Base-by-base conservation (phyloP, 2,329 filamentous ascomycete species). In the Chaetomiaceae sp. region DNA sequence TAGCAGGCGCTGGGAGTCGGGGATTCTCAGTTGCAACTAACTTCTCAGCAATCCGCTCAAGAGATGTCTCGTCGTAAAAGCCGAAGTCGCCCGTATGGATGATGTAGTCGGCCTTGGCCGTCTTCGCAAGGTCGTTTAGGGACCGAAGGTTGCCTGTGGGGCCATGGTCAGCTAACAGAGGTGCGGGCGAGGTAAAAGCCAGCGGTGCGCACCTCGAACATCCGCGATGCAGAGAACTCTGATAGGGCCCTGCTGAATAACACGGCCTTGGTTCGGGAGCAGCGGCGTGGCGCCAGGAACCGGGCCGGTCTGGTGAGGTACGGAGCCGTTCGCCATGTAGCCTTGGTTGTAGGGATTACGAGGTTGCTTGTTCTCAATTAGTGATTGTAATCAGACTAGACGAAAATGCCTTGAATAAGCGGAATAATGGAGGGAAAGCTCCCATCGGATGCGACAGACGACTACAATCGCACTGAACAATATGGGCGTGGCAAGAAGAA, bases 31-130 rank as follows among this genome's bases (percentile, higher is more conserved):
- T 48, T 18, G 40, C 47, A 40, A 72, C 83, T 73, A 71, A 95
- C 88, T 98, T 98, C 69, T 98, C 93, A 33, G 93, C 93, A 72
- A 98, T 97, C 62, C 93, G 85, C 62, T 97, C 91, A 57, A 98
- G 74, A 29, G 93, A 98, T 45, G 84, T 88, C 60, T 95, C 86
- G 68, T 98, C 93, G 72, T 98, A 98, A 72, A 98, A 98, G 53
- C 93, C 93, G 65, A 98, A 98, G 68, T 98, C 93, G 67, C 93
- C 93, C 17, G 93, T 98, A 70, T 98, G 93, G 62, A 98, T 89
- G 68, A 98, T 95, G 72, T 96, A 89, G 70, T 96, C 89, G 60
- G 93, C 93, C 65, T 86, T 86, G 53, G 93, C 91, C 65, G 93
- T 86, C 69, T 88, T 94, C 55, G 93, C 93, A 52, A 98, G 84